These are phyloP conservation scores for Talaromyces albobiverticillius DNA, from an alignment of 2,329 filamentous ascomycete species.

Conservation along the genomic window DNA sequence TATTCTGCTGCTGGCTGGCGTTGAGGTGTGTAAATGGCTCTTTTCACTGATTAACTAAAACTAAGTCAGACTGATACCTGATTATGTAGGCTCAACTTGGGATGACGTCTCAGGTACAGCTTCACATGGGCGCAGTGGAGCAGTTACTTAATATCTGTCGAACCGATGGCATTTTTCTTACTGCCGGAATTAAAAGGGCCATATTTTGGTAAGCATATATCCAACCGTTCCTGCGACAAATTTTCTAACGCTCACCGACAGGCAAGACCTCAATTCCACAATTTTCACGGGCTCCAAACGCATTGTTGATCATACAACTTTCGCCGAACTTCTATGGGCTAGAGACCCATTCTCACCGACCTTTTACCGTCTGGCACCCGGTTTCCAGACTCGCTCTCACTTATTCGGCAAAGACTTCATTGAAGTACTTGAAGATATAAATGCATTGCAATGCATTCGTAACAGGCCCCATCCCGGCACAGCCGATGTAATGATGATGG, in stretches of 20 bases:
- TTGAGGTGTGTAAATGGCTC: constrained; percentile 34
- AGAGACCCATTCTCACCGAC: constrained; percentile 31
- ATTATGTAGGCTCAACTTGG: constrained; percentile 36
- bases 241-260: constrained; percentile 19
- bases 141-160: constrained; percentile 34
- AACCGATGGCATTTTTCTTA: constrained; percentile 28
- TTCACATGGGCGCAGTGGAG: constrained; percentile 42
- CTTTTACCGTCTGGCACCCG: constrained; percentile 32
- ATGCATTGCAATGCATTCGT: constrained; percentile 40
- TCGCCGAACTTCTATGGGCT: constrained; percentile 41
- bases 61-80: constrained; percentile 9
- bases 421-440: constrained; percentile 38
- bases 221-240: neutral
- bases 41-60: neutral
- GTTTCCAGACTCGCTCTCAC: constrained; percentile 27
- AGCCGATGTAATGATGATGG: constrained; percentile 25
- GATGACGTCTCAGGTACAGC: constrained; percentile 36
- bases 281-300: constrained; percentile 40
- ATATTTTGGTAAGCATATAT: constrained; percentile 41
- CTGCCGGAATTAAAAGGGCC: constrained; percentile 42
- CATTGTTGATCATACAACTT: constrained; percentile 41
- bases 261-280: constrained; percentile 45
- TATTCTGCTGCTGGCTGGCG: constrained; percentile 42
- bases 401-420: constrained; percentile 30
- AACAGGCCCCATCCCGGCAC: constrained; percentile 20